These are phyloP conservation scores for Ophiocordyceps camponoti-rufipedis DNA, from an alignment of 2,329 filamentous ascomycete species.

Conservation along the genomic window DNA sequence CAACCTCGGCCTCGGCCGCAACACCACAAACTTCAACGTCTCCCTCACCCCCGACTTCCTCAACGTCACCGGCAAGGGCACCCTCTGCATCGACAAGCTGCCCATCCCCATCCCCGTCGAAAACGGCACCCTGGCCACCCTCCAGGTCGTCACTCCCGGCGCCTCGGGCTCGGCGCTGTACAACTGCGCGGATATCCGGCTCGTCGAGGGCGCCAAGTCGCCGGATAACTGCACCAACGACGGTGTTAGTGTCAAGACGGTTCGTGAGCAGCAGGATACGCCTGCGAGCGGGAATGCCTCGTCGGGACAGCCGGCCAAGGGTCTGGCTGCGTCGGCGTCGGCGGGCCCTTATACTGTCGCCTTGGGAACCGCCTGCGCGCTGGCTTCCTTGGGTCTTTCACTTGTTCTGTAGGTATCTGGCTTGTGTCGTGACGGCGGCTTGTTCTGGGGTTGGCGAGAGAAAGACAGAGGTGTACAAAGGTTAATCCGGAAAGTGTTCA, in stretches of 20 bases:
- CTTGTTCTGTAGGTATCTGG: slow-evolving; percentile 7
- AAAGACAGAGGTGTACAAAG: too few species aligned
- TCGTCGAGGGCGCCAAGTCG: slow-evolving; percentile 31
- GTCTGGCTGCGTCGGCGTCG: not conserved
- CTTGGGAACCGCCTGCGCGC: not conserved
- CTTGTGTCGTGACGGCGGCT: too few species aligned
- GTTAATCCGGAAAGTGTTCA: too few species aligned
- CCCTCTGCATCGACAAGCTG: slow-evolving; percentile 47
- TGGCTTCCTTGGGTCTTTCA: not conserved
- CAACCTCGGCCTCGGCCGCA: slow-evolving; percentile 31
- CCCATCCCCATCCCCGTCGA: slow-evolving; percentile 32
- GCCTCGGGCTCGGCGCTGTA: slow-evolving; percentile 43
- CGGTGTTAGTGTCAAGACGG: slow-evolving; percentile 19
- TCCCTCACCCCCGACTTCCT: slow-evolving; percentile 41
- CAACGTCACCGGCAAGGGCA: slow-evolving; percentile 40
- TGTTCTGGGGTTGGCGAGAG: too few species aligned
- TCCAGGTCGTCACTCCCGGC: slow-evolving; percentile 52
- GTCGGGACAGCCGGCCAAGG: not conserved
- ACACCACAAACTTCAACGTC: slow-evolving; percentile 48
- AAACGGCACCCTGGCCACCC: slow-evolving; percentile 44
- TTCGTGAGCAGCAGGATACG: slow-evolving; percentile 5
- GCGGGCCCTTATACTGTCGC: not conserved
- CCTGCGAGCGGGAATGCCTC: not conserved
- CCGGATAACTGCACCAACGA: slow-evolving; percentile 16
- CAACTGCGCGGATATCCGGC: slow-evolving; percentile 59